These are phyloP conservation scores for Phanerochaete sordida DNA, from an alignment of 768 basidiomycete species.

Conservation along the genomic window DNA sequence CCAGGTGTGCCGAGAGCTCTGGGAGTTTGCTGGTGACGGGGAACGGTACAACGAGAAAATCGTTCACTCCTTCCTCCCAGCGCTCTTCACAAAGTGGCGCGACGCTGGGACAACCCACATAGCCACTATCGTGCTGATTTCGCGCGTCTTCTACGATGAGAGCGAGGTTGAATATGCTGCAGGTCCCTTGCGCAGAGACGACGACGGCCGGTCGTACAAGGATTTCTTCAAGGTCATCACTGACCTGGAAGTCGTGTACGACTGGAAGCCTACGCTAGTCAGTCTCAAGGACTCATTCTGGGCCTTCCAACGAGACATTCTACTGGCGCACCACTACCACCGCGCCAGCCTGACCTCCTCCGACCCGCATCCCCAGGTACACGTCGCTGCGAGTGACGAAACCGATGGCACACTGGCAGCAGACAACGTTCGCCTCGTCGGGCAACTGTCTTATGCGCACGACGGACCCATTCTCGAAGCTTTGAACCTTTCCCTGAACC, in stretches of 20 bases:
- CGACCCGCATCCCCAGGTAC: conserved; percentile 6
- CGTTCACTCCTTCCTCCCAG: conserved; percentile 94
- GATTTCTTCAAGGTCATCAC: conserved; percentile 96
- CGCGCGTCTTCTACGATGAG: conserved; percentile 85
- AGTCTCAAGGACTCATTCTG: conserved; percentile 86
- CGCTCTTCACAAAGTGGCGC: conserved; percentile 82
- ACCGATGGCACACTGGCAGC: background rate
- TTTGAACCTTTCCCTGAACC: conserved; percentile 87
- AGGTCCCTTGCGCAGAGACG: conserved; percentile 74
- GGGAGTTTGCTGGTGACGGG: conserved; percentile 96
- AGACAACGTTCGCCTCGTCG: conserved; percentile 66
- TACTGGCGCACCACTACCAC: conserved; percentile 87
- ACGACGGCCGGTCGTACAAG: conserved; percentile 81
- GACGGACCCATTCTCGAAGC: conserved; percentile 96
- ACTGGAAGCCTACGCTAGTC: conserved; percentile 86
- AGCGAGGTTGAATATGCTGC: conserved; percentile 79
- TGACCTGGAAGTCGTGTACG: conserved; percentile 82
- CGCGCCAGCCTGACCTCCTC: conserved; percentile 39
- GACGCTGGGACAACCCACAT: conserved; percentile 87
- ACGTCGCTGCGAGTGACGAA: no score
- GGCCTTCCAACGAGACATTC: conserved; percentile 89
- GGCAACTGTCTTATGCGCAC: conserved; percentile 80
- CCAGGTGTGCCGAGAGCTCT: conserved; percentile 93
- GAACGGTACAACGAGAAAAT: conserved; percentile 96
- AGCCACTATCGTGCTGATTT: conserved; percentile 91